These are phyloP conservation scores for Carex myosuroides DNA, from an alignment of 176 grass and related monocot genomes.

Conservation along the genomic window DNA sequence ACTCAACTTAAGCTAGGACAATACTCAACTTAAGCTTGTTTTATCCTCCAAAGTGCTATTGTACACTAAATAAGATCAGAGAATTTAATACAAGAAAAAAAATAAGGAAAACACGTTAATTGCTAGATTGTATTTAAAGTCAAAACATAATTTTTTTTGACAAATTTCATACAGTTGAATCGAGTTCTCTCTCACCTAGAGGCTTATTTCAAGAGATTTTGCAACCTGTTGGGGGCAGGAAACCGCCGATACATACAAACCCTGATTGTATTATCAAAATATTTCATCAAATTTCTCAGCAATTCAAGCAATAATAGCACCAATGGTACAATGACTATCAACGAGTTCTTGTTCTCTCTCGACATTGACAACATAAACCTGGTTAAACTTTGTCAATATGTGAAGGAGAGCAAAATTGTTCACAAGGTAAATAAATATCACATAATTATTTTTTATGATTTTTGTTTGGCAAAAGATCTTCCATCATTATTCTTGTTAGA, in stretches of 20 bases:
- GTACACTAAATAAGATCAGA: background rate
- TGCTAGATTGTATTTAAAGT: conserved; percentile 25
- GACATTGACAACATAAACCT: conserved; percentile 97
- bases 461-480: background rate
- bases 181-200: conserved; percentile 55
- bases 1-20: background rate
- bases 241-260: conserved; percentile 92
- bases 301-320: conserved; percentile 26
- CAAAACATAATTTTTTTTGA: background rate
- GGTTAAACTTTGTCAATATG: conserved; percentile 75
- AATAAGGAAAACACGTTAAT: background rate
- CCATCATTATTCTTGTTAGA: background rate
- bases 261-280: conserved; percentile 57
- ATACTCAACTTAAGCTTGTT: background rate
- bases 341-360: conserved; percentile 86
- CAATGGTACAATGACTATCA: conserved; percentile 75
- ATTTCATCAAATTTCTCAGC: conserved; percentile 45
- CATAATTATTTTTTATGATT: background rate
- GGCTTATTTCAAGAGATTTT: conserved; percentile 71
- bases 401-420: conserved; percentile 94
- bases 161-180: conserved; percentile 43
- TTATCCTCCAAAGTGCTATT: background rate
- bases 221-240: conserved; percentile 59
- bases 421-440: conserved; percentile 53
- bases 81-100: background rate